Base-by-base conservation (phyloP, 148 eudicot species). In the Rhododendron vialii region DNA sequence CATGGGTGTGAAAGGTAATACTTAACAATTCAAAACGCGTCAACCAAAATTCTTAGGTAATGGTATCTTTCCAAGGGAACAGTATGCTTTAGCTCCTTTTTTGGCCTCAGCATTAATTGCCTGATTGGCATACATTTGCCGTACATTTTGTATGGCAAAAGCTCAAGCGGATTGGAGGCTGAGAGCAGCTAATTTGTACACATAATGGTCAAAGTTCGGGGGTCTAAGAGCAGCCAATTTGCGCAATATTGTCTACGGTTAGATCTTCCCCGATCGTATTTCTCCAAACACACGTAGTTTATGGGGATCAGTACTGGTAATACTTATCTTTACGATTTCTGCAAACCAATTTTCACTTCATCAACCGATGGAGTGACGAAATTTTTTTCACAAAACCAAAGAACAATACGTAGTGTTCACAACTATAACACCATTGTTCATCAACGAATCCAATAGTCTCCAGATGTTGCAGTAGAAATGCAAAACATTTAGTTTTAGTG, bases 41-140 rank as follows among this genome's bases (percentile, higher is more conserved):
- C 83, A n/a, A 81, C 83, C 26, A 81, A 38, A 51, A 47, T 53
- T 50, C 82, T 50, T 26, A 50, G 61, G 55, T 57, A 80, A 80
- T 26, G 30, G 41, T 26, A 12, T n/a, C 7, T 11, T 50, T n/a
- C 36, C 53, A 22, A 12, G 20, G 33, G 82, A 77, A 41, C 17
- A 78, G 59, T 45, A 47, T 13, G 22, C 55, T 78, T 48, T 47
- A 47, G 35, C 35, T 47, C 35, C 82, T 78, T 1, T 41, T 12
- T 78, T 78, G 36, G 82, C 33, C 28, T 24, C 81, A 43, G 81
- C 33, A 45, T 18, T 22, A 33, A 15, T 71, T 12, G 15, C 36
- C 36, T 69, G 47, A 78, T 45, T 24, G 47, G 26, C 47, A 7
- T 76, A 7, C n/a, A 20, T 76, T 76, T 38, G 45, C 45, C 7